Base-by-base conservation (phyloP, 768 basidiomycete species). In the Clitopilus hobsonii region DNA sequence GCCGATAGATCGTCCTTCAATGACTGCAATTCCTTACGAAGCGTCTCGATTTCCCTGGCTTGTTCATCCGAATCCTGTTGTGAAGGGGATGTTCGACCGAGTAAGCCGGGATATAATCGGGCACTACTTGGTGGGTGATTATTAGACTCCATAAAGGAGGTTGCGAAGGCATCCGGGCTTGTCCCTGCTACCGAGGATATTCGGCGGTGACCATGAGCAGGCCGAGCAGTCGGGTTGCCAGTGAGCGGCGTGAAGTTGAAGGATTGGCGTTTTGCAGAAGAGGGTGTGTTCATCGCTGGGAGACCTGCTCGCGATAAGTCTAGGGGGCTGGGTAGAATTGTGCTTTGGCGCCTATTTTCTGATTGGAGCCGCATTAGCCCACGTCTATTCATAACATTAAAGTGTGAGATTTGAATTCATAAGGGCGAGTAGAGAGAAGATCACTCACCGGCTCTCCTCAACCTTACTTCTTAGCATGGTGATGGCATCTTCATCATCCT, bases 301-400 rank as follows among this genome's bases (percentile, higher is more conserved):
- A 73, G 26, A 51, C 73, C 68, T 14, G 83, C 78, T 5, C 85
- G 75, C 20, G 79, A 76, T 25, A 86, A 57, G 62, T 90, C 89
- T 29, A 85, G 67, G 13, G 80, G 71, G 13, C 71, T 73, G 56
- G 67, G 74, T 58, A 52, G 63, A 52, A 75, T 72, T 18, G n/a
- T 16, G 65, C 85, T 86, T 59, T 82, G 78, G 25, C 89, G 77
- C 53, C 85, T 76, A 61, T 74, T 88, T 67, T 94, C 90, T 7
- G 84, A 83, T 65, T 94, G 91, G 7, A 94, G 76, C 16, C 89
- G 82, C 91, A 94, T 94, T 51, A 94, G 76, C 23, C 89, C 91
- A 45, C 91, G 87, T 61, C 91, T 91, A 64, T 24, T 11, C 23
- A 29, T 45, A 13, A 52, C n/a, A n/a, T n/a, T n/a, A n/a, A n/a